Conservation (phyloP, 768 basidiomycete genomes). For the Phlebiopsis flavidoalba region DNA sequence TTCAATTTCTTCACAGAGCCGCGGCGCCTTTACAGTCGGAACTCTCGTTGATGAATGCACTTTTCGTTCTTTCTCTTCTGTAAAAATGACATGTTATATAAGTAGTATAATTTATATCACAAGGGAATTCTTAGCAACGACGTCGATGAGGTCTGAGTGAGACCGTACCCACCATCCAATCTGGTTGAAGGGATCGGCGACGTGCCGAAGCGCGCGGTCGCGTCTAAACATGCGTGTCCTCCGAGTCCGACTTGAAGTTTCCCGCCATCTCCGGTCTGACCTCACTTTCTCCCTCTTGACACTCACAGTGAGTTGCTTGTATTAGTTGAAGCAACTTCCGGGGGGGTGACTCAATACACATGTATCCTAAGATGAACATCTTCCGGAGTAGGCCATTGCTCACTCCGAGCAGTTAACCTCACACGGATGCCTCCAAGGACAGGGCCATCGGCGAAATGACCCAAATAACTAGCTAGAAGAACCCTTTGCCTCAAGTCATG, state of each 20-base stretch:
- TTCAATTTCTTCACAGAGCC: too few species aligned
- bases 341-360: not conserved
- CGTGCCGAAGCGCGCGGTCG: not conserved
- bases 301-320: not conserved
- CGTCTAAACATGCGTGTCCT: not conserved
- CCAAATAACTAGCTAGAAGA: not conserved
- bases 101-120: too few species aligned
- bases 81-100: too few species aligned
- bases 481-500: not conserved
- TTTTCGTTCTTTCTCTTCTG: too few species aligned
- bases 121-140: too few species aligned
- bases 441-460: not conserved
- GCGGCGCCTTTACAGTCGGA: too few species aligned
- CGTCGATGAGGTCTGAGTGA: too few species aligned
- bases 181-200: not conserved
- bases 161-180: not conserved
- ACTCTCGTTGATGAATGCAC: too few species aligned
- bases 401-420: not conserved
- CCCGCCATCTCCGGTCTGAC: not conserved
- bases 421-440: not conserved
- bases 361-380: not conserved
- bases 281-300: not conserved
- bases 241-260: not conserved
- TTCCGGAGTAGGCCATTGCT: not conserved
- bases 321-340: not conserved